Base-by-base conservation (phyloP, 768 basidiomycete species). In the Termitomyces sp. region DNA sequence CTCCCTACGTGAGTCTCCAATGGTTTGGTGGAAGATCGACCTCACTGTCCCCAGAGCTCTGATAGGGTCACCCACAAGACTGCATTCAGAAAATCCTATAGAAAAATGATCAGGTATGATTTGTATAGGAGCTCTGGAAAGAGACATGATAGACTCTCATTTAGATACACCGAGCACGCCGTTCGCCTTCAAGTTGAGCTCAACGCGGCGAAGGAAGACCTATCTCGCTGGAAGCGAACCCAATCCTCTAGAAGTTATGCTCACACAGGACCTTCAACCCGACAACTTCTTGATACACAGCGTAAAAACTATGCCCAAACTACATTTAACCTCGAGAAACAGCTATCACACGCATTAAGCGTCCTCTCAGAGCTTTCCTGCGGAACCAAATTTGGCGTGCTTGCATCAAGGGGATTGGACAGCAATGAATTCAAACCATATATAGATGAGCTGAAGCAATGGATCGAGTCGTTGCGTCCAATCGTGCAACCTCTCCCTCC, bases 171-270 rank as follows among this genome's bases (percentile, higher is more conserved):
- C 3, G 50, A 55, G 40, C 21, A 45, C 11, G 56, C 56, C 10
- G 51, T 58, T 12, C 53, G 51, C 14, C 35, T 57, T 10, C 53
- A 60, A 35, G 48, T 50, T 17, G 59, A 60, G 46, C 59, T 58
- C 14, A 42, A 51, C 8, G 32, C n/a, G 28, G 56, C 56, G 8
- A 38, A 52, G 19, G 32, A 54, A 19, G 28, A 42, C 10, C 41
- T 60, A 30, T 28, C 32, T 21, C 49, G 49, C 12, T 58, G 56
- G 56, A 60, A 57, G 32, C 43, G n/a, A 8, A 48, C 42, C 4
- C 56, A 57, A 11, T 26, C 51, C 3, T 57, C 59, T 6, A 24
- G 21, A 19, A 54, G 48, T 3, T 57, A 44, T 15, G 35, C 45
- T 24, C 53, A 53, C 19, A 30, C 54, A 14, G 40, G 40, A 6